Evolutionary conservation across 768 basidiomycete species (phyloP).

Genomic region (Lyophyllum decastes): DNA sequence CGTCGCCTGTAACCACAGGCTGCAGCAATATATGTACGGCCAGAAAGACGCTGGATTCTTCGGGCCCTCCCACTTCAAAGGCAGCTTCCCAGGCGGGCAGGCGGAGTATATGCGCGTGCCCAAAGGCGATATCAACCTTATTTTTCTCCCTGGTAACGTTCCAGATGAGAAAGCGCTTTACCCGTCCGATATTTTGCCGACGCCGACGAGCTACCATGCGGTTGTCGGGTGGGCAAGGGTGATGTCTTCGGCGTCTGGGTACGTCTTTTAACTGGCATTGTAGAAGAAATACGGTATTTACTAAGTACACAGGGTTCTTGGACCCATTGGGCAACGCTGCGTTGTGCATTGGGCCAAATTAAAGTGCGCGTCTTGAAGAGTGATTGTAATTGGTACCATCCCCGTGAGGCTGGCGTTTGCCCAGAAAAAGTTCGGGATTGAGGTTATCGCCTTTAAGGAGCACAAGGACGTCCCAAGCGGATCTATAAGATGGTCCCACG

Average conservation of each 20-base stretch:
- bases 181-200: constrained; percentile 65
- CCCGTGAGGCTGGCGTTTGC: constrained; percentile 45
- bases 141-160: constrained; percentile 67
- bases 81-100: constrained; percentile 75
- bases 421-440: constrained; percentile 48
- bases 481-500: constrained; percentile 61
- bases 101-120: constrained; percentile 77
- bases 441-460: constrained; percentile 60
- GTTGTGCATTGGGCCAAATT: constrained; percentile 60
- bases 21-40: constrained; percentile 63
- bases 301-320: constrained; percentile 53
- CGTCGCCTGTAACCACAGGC: constrained; percentile 23
- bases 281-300: too few relatives aligned
- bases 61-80: constrained; percentile 71
- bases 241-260: constrained; percentile 76
- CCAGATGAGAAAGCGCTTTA: constrained; percentile 61
- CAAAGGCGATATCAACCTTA: constrained; percentile 68
- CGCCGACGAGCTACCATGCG: constrained; percentile 71
- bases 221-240: constrained; percentile 70
- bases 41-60: constrained; percentile 72
- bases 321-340: constrained; percentile 68
- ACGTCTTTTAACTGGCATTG: too few relatives aligned
- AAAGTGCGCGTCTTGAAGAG: constrained; percentile 67
- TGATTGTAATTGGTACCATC: constrained; percentile 73
- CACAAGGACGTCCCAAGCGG: constrained; percentile 48